Base-by-base conservation (phyloP, 495 filamentous ascomycete genomes). In the Friedmanniomyces simplex region DNA sequence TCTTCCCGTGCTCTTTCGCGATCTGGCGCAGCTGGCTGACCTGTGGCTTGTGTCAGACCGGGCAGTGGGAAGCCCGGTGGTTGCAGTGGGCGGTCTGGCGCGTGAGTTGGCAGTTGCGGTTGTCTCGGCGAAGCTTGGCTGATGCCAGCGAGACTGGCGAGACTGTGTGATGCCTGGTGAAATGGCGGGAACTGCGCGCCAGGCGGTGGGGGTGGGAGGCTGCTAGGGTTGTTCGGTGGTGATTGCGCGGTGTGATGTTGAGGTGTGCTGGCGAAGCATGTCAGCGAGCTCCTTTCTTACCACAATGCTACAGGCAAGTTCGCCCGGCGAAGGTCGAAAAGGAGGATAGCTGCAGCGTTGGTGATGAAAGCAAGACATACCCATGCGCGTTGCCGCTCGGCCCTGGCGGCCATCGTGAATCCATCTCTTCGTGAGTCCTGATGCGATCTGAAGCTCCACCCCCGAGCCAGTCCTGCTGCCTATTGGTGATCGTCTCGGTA, bases 1-100 rank as follows among this genome's bases (percentile, higher is more conserved):
- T 60, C 57, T 25, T 63, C 61, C 11, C 61, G 55, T 50, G 57
- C 61, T 56, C 61, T 55, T 50, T 64, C 60, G 20, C 60, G 61
- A 18, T 64, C 61, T 2, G 52, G 52, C 1, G 55, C 47, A 1
- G 50, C 41, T 46, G 50, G 60, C 36, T 60, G 58, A 16, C 57
- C 61, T 0, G 53, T 64, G 25, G 61, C 61, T 57, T 64, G 61
- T 21, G 46, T 54, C 24, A 64, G 28, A 14, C 58, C 58, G 7
- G 61, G 61, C 5, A 64, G 50, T 1, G 61, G 57, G 39, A 64
- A 57, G 16, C 50, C 45, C 1, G 55, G 55, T 8, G 61, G 37
- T 57, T 55, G 50, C 34, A 24, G 22, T 52, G 34, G 45, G 0
- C 46, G 32, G 28, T 59, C 56, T 30, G 59, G 18, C 8, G 36